phyloP scores from a whole-genome alignment of 768 basidiomycete genomes.

The Baorangia bicolor region DNA sequence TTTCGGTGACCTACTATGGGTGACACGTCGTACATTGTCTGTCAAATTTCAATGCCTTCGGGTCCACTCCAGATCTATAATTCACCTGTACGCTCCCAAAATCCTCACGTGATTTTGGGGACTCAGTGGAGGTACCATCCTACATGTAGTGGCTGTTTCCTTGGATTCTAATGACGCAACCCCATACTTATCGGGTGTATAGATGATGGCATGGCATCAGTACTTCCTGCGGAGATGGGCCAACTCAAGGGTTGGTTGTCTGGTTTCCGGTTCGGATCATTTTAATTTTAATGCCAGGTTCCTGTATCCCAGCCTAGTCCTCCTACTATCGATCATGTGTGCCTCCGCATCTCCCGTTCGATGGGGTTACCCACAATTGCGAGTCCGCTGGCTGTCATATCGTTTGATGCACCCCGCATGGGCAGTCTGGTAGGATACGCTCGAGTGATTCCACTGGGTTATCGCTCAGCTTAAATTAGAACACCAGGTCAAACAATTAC shows the following conservation, averaged over 20 bases:
- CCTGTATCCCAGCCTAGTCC: background rate
- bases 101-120: no score
- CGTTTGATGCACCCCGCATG: background rate
- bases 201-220: background rate
- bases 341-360: no score
- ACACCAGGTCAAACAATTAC: background rate
- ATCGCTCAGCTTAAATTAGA: background rate
- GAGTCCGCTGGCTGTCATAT: background rate
- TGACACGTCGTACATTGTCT: background rate
- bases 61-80: no score
- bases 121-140: no score
- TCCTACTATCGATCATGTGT: no score
- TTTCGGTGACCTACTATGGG: background rate
- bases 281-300: background rate
- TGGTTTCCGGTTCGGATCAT: background rate
- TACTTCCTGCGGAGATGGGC: no score
- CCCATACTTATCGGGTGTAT: background rate
- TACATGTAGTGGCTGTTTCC: background rate
- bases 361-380: no score
- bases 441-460: no score
- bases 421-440: background rate
- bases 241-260: background rate
- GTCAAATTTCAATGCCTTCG: no score
- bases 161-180: background rate
- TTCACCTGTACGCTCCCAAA: no score